A percentile compares a stretch with the other conserved stretches of the same genome.
Conservation (phyloP, 177 flowering plant species). For the Vitis hybrid region DNA sequence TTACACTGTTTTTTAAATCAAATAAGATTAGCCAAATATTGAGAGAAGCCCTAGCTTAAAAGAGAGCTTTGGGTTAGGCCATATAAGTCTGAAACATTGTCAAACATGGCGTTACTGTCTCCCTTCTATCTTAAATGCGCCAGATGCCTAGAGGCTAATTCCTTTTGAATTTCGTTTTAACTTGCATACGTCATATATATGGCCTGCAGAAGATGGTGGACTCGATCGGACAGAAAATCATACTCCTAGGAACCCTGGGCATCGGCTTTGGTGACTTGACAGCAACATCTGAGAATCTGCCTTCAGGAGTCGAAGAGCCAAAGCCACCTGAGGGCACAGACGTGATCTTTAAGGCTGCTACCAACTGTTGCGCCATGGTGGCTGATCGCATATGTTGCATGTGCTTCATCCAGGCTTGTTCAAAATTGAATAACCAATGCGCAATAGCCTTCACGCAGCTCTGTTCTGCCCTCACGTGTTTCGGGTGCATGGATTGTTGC, state of each 20-base stretch:
- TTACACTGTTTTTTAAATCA: no score
- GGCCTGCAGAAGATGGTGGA: slow-evolving; percentile 24
- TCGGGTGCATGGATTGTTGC: slow-evolving; percentile 49
- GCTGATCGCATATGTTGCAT: slow-evolving; percentile 51
- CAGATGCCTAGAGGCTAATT: no score
- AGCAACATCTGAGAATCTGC: slow-evolving; percentile 57
- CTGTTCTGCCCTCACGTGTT: slow-evolving; percentile 60
- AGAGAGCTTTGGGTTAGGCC: no score
- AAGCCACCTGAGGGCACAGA: slow-evolving; percentile 38
- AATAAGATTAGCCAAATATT: no score
- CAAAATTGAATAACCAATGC: slow-evolving; percentile 41
- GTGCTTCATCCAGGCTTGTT: slow-evolving; percentile 48
- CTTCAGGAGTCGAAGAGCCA: slow-evolving; percentile 35
- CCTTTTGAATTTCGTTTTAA: no score
- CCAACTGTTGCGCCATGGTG: slow-evolving; percentile 27
- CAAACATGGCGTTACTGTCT: no score
- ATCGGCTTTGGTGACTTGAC: slow-evolving; percentile 70
- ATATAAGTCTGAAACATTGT: no score
- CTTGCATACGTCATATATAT: no score
- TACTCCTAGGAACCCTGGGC: slow-evolving; percentile 33
- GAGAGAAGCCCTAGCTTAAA: no score
- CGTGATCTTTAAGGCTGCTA: slow-evolving; percentile 35
- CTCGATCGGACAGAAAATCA: slow-evolving; percentile 23
- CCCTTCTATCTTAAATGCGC: no score
- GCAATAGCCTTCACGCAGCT: slow-evolving; percentile 41